These are phyloP conservation scores for Acanthamoeba lenticulata DNA, from an alignment of 208 protist species.

Conservation along the genomic window DNA sequence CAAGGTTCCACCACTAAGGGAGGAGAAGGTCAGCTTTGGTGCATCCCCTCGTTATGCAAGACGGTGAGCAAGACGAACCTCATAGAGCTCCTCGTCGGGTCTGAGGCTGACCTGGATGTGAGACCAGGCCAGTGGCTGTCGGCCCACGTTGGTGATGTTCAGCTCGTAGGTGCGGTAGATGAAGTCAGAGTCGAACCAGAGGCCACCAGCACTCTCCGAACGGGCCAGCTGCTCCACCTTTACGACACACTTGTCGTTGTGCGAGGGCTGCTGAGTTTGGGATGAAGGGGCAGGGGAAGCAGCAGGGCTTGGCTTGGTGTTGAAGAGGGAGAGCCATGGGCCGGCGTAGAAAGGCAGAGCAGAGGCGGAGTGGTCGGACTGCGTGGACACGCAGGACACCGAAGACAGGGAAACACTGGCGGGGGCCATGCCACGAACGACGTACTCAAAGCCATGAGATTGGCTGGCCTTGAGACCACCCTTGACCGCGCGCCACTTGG, in stretches of 20 bases:
- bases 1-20: constrained; percentile 23
- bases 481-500: neutral
- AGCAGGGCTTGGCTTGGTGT: neutral
- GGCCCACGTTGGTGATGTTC: constrained; percentile 28
- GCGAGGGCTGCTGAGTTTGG: too few relatives aligned
- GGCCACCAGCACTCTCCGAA: neutral
- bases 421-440: neutral
- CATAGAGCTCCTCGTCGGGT: neutral
- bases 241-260: neutral
- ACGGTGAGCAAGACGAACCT: too few relatives aligned
- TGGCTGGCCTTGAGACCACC: neutral
- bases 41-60: too few relatives aligned
- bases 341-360: neutral
- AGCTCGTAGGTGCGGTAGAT: constrained; percentile 12
- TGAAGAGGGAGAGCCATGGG: neutral
- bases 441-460: neutral
- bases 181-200: neutral
- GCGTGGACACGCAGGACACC: neutral
- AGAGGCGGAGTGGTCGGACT: neutral
- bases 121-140: neutral
- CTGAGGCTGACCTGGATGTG: neutral
- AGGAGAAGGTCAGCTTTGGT: too few relatives aligned
- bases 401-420: neutral
- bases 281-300: neutral
- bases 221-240: neutral